A percentile compares a stretch with the other conserved stretches of the same genome.
phyloP scores from a whole-genome alignment of 176 grass and related monocot genomes.

The Paspalum notatum region DNA sequence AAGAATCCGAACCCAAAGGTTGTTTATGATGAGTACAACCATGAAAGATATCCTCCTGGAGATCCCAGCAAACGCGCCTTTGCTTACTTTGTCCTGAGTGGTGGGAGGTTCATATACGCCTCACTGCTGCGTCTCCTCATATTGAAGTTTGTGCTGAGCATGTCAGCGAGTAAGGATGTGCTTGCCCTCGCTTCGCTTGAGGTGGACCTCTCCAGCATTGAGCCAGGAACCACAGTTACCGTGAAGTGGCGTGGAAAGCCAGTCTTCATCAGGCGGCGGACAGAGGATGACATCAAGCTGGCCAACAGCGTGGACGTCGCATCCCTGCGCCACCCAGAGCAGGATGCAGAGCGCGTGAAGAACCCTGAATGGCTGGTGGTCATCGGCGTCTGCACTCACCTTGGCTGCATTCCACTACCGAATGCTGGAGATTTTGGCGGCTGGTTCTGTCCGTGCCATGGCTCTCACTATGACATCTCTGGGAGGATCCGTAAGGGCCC shows the following conservation, averaged over 20 bases:
- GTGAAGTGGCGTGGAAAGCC: constrained; percentile 97
- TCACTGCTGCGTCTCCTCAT: constrained; percentile 80
- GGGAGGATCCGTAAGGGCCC: constrained; percentile 92
- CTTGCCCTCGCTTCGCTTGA: constrained; percentile 81
- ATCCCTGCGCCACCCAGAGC: constrained; percentile 74
- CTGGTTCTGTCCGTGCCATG: constrained; percentile 95
- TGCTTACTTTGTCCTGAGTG: constrained; percentile 87
- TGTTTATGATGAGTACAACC: constrained; percentile 83
- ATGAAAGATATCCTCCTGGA: constrained; percentile 83
- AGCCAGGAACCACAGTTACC: constrained; percentile 76
- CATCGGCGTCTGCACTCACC: constrained; percentile 87
- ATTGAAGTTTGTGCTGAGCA: constrained; percentile 87
- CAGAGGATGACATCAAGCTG: constrained; percentile 81
- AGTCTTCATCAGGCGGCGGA: constrained; percentile 81
- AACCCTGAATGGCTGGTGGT: constrained; percentile 88
- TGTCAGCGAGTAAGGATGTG: constrained; percentile 92
- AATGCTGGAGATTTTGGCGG: constrained; percentile 86
- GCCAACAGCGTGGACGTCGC: constrained; percentile 77
- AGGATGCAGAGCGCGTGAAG: constrained; percentile 71
- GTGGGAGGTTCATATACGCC: constrained; percentile 83
- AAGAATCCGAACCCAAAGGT: constrained; percentile 86
- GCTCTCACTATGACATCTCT: constrained; percentile 85
- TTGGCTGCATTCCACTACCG: constrained; percentile 87
- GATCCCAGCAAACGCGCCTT: constrained; percentile 89
- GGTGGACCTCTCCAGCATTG: constrained; percentile 84